Evolutionary conservation across 2,329 filamentous ascomycete species (phyloP), one percentile per base, ranked within the genome.

Genomic region (Colletotrichum destructivum): DNA sequence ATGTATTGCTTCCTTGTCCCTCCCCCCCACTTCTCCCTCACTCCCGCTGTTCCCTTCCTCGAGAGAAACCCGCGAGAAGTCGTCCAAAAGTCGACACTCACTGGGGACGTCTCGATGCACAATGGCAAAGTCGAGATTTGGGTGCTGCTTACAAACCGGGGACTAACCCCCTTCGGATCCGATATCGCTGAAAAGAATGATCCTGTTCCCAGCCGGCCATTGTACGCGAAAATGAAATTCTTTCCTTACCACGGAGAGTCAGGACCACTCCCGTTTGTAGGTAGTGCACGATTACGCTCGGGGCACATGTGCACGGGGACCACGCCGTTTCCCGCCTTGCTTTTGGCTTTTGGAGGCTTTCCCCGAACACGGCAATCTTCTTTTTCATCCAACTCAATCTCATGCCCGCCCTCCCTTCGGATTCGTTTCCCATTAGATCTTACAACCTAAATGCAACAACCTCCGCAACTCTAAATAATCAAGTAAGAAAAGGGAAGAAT

Each of bases 381-480:
- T 35, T 9, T 46, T 35, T 16, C 49, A 51, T 62, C 47, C 47
- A 51, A 62, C 47, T 23, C 52, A 52, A 42, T 42, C 9, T 38
- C 35, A 38, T 49, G 40, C 42, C 21, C 35, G 9, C 35, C 35
- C 35, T 38, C 3, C 31, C 15, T 51, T 15, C 35, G 47, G n/a
- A 11, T 38, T 18, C 16, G 9, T 26, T 23, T 35, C 26, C 18
- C 15, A 42, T 52, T 42, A 23, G 31, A 16, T 62, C 23, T 31
- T 8, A 42, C 21, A 51, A 62, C 47, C 60, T 52, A 52, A 62
- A 52, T 62, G 35, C 47, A 23, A 62, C 60, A 31, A 23, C 15
- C 35, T 12, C 59, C n/a, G 44, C 44, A 16, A 21, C 13, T 23
- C n/a, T 38, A 38, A 38, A 38, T 11, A 11, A 11, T 11, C 35